These are phyloP conservation scores for Botrytis galanthina DNA, from an alignment of 2,329 filamentous ascomycete species.

Conservation along the genomic window DNA sequence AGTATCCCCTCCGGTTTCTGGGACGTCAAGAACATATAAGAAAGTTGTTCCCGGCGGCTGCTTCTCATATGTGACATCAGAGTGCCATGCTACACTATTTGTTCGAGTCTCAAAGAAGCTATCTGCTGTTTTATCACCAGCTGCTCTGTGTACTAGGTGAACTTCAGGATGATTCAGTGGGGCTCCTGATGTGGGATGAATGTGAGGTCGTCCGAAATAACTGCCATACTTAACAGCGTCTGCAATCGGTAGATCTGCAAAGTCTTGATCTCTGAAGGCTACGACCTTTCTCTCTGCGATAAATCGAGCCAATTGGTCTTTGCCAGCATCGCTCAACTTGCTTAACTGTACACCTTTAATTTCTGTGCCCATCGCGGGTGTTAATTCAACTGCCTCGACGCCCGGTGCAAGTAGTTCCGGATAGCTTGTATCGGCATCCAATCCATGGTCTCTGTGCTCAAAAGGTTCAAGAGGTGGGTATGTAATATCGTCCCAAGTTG, in stretches of 20 bases:
- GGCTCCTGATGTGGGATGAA: constrained; percentile 75
- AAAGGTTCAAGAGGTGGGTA: constrained; percentile 68
- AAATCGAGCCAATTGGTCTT: constrained; percentile 73
- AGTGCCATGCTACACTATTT: constrained; percentile 85
- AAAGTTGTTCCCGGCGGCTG: constrained; percentile 91
- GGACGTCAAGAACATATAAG: constrained; percentile 81
- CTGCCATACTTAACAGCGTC: constrained; percentile 67
- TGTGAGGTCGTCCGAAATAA: constrained; percentile 80
- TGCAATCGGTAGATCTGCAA: constrained; percentile 65
- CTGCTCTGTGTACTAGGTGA: constrained; percentile 74
- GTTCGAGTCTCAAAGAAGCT: constrained; percentile 68
- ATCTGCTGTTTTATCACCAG: constrained; percentile 57
- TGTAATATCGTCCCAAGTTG: constrained; percentile 62
- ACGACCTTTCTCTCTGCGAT: constrained; percentile 77
- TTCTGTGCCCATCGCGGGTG: constrained; percentile 72
- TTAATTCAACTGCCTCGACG: constrained; percentile 59
- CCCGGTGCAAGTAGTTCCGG: constrained; percentile 61
- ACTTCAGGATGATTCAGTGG: constrained; percentile 72
- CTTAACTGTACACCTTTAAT: constrained; percentile 70
- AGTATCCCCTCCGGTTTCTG: constrained; percentile 78
- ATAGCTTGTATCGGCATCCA: constrained; percentile 68
- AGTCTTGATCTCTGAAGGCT: constrained; percentile 73
- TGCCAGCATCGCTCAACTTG: constrained; percentile 63
- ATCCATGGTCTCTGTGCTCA: constrained; percentile 71
- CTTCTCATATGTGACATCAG: constrained; percentile 81